These are phyloP conservation scores for Pancytospora philotis DNA, from an alignment of 371 early-diverging fungal genomes.

Conservation along the genomic window DNA sequence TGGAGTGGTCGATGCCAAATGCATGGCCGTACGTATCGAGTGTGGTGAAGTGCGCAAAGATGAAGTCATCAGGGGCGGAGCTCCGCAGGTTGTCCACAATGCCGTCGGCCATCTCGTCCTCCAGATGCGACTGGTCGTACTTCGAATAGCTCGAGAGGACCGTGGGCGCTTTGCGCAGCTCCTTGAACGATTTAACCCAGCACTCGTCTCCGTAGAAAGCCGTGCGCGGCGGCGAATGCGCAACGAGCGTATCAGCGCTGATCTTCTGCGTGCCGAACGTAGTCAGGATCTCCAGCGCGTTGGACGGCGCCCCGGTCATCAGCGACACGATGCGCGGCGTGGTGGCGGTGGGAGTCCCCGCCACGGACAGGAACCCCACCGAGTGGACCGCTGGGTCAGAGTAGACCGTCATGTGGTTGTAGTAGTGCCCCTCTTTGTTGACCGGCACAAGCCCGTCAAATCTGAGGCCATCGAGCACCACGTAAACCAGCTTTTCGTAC, in stretches of 20 bases:
- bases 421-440: constrained; percentile 16
- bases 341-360: constrained; percentile 57
- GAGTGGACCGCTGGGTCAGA: neutral
- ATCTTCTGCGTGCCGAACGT: constrained; percentile 37
- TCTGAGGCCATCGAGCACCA: constrained; percentile 56
- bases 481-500: constrained; percentile 48
- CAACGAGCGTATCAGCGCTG: constrained; percentile 39
- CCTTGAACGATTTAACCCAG: constrained; percentile 55
- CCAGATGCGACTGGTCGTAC: constrained; percentile 18
- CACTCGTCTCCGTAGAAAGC: constrained; percentile 57
- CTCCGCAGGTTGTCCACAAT: constrained; percentile 22
- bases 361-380: constrained; percentile 37
- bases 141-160: constrained; percentile 30
- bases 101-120: constrained; percentile 38
- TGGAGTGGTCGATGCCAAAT: constrained; percentile 17
- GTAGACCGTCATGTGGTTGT: constrained; percentile 15
- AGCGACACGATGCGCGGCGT: constrained; percentile 46
- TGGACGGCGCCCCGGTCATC: constrained; percentile 53
- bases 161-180: constrained; percentile 14
- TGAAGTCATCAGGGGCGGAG: constrained; percentile 12
- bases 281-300: constrained; percentile 40
- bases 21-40: constrained; percentile 57
- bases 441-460: constrained; percentile 45
- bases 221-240: constrained; percentile 6
- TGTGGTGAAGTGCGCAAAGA: constrained; percentile 35